These are phyloP conservation scores for Trametes elegans DNA, from an alignment of 768 basidiomycete genomes.

Conservation along the genomic window DNA sequence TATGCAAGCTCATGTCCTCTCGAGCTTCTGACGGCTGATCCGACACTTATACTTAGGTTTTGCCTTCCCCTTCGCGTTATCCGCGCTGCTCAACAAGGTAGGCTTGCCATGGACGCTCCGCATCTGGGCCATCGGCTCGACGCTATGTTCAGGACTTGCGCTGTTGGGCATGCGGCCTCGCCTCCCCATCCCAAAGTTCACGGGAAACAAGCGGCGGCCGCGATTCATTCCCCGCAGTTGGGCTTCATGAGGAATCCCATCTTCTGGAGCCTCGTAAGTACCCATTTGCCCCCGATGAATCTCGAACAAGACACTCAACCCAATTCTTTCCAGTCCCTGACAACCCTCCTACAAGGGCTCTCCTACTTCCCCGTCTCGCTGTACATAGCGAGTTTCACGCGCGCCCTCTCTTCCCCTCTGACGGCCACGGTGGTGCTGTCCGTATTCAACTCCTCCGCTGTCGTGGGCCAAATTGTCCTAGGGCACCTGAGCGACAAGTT, in stretches of 20 bases:
- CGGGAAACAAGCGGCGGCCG: conserved; percentile 14
- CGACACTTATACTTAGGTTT: conserved; percentile 11
- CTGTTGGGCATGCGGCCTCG: conserved; percentile 23
- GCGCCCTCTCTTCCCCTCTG: conserved; percentile 19
- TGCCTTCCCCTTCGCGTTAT: conserved; percentile 22
- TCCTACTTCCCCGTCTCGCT: conserved; percentile 29
- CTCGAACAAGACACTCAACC: background rate
- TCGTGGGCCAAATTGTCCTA: conserved; percentile 26
- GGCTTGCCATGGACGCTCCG: conserved; percentile 25
- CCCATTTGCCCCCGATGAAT: background rate
- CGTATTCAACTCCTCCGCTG: conserved; percentile 25
- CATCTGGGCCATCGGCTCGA: conserved; percentile 19
- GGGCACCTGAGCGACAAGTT: conserved; percentile 25
- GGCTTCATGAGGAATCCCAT: conserved; percentile 20
- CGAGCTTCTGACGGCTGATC: background rate
- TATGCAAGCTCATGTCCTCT: background rate
- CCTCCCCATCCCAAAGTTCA: conserved; percentile 22
- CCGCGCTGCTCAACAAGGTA: conserved; percentile 16
- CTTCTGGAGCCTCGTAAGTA: conserved; percentile 26
- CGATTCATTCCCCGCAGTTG: conserved; percentile 23
- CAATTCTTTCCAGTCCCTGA: conserved; percentile 6
- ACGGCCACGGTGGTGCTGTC: conserved; percentile 25
- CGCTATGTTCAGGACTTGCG: conserved; percentile 17
- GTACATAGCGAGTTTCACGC: conserved; percentile 25
- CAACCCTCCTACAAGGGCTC: conserved; percentile 24